Evolutionary conservation across 2,329 filamentous ascomycete species (phyloP).

Genomic region (Talaromyces sp.): DNA sequence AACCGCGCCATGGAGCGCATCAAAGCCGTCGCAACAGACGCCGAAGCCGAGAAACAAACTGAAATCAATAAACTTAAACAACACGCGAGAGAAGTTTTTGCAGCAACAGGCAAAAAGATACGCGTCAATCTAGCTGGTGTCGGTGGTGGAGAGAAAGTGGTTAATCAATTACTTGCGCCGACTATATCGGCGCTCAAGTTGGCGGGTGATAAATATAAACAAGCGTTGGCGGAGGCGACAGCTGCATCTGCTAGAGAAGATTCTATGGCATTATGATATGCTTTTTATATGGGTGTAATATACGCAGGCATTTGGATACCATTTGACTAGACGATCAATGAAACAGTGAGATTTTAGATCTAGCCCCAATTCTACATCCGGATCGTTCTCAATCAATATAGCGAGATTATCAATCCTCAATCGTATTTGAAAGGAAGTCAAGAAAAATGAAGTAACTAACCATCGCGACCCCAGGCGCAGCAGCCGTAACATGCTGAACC

Average conservation of each 20-base stretch:
- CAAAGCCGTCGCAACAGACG: conserved; percentile 72
- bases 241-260: conserved; percentile 25
- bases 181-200: conserved; percentile 67
- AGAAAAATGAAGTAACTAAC: too few relatives aligned
- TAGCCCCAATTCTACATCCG: neutral
- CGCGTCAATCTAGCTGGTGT: conserved; percentile 64
- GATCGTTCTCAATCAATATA: neutral
- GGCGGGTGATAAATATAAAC: conserved; percentile 69
- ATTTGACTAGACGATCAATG: neutral
- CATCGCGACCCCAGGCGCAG: too few relatives aligned
- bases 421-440: too few relatives aligned
- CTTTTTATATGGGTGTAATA: neutral
- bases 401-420: neutral
- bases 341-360: neutral
- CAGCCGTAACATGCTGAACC: too few relatives aligned
- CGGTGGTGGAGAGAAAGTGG: conserved; percentile 71
- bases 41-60: conserved; percentile 69
- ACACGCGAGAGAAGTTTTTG: conserved; percentile 67
- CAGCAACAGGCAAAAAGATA: conserved; percentile 70
- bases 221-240: conserved; percentile 63
- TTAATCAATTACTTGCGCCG: conserved; percentile 72
- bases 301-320: neutral
- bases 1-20: conserved; percentile 74
- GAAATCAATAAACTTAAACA: conserved; percentile 64
- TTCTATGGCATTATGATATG: conserved; percentile 6